Evolutionary conservation across 768 basidiomycete genomes (phyloP).

Genomic region (Boletus subcaerulescens): DNA sequence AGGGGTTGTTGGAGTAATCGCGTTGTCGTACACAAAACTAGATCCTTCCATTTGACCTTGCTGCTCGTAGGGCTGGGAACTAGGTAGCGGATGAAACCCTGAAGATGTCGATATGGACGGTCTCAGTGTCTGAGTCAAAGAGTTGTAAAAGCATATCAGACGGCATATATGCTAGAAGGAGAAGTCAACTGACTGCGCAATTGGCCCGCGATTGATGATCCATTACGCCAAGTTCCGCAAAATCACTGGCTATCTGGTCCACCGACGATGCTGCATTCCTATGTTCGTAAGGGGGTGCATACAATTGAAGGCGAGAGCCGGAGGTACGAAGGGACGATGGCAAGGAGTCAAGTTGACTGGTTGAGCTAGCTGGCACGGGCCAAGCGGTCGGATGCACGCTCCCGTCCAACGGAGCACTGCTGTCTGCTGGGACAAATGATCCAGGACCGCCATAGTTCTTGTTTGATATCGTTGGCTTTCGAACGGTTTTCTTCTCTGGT

Average conservation of each 20-base stretch:
- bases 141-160: slow-evolving; percentile 29
- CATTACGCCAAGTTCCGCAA: slow-evolving; percentile 61
- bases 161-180: not conserved
- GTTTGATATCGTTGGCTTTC: slow-evolving; percentile 48
- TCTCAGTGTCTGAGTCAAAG: slow-evolving; percentile 32
- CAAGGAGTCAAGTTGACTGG: slow-evolving; percentile 45
- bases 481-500: slow-evolving; percentile 62
- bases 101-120: slow-evolving; percentile 36
- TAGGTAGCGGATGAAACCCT: slow-evolving; percentile 31
- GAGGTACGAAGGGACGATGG: slow-evolving; percentile 63
- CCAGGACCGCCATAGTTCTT: slow-evolving; percentile 79
- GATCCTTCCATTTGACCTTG: slow-evolving; percentile 32
- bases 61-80: slow-evolving; percentile 41
- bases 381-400: slow-evolving; percentile 9
- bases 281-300: slow-evolving; percentile 72
- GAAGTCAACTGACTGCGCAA: slow-evolving; percentile 47
- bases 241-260: slow-evolving; percentile 59
- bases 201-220: slow-evolving; percentile 53
- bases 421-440: slow-evolving; percentile 59
- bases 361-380: slow-evolving; percentile 27
- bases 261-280: slow-evolving; percentile 39
- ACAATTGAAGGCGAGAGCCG: slow-evolving; percentile 64
- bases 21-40: slow-evolving; percentile 38
- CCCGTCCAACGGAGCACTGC: slow-evolving; percentile 25
- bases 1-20: slow-evolving; percentile 37